Conservation (phyloP, 805 yeast genomes). For the Candida broadrunensis region DNA sequence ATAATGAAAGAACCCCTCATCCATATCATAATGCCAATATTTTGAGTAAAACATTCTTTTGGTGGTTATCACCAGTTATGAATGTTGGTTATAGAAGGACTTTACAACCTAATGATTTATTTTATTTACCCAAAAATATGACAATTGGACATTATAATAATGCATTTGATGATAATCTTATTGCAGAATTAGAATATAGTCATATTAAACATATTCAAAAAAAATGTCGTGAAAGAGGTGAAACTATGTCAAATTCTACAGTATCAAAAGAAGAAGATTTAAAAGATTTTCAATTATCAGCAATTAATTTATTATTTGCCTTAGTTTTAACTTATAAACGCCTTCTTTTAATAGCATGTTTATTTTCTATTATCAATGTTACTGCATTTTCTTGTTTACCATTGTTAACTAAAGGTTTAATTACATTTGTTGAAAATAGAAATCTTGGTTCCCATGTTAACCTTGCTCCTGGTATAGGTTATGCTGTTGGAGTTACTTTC, state of each 20-base stretch:
- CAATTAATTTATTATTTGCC: conserved; percentile 13
- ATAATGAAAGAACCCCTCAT: conserved; percentile 45
- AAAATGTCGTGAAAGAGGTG: conserved; percentile 20
- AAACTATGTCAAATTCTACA: conserved; percentile 12
- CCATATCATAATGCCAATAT: conserved; percentile 32
- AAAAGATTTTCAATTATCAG: conserved; percentile 20
- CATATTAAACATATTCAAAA: conserved; percentile 12
- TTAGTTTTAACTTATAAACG: conserved; percentile 22
- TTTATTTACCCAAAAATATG: conserved; percentile 24
- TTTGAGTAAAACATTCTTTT: conserved; percentile 45
- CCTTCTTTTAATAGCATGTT: conserved; percentile 9
- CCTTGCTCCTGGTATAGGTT: conserved; percentile 29
- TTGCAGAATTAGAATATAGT: conserved; percentile 11
- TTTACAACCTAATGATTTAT: conserved; percentile 57
- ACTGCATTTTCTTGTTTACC: conserved; percentile 9
- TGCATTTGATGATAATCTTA: conserved; percentile 4
- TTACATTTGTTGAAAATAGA: conserved; percentile 24
- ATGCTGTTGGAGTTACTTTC: conserved; percentile 26
- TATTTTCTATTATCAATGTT: conserved; percentile 2
- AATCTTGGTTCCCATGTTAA: conserved; percentile 13
- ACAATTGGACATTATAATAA: conserved; percentile 23
- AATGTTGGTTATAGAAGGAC: conserved; percentile 66
- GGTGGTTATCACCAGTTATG: conserved; percentile 65
- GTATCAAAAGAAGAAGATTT: conserved; percentile 19
- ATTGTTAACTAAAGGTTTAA: conserved; percentile 28